Base-by-base conservation (phyloP, 805 yeast species). In the Kockiozyma suomiensis region DNA sequence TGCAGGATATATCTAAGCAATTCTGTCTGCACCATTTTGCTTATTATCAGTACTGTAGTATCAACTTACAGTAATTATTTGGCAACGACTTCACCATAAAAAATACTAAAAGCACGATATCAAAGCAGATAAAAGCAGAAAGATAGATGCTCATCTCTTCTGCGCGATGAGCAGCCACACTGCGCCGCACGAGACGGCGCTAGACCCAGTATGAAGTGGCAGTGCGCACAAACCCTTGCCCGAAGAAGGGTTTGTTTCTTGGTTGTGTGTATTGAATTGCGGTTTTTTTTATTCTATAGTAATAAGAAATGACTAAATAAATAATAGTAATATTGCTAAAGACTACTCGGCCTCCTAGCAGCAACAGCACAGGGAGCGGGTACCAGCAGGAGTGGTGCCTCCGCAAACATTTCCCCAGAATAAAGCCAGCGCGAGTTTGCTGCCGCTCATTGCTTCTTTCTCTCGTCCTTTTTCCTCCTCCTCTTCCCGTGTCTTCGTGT, bases 121-220 rank as follows among this genome's bases (percentile, higher is more conserved):
- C n/a, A n/a, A n/a, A n/a, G n/a, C n/a, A n/a, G n/a, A n/a, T n/a
- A n/a, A n/a, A n/a, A n/a, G n/a, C n/a, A n/a, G n/a, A n/a, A n/a
- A n/a, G n/a, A n/a, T n/a, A n/a, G 23, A 28, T 38, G 41, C 47
- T 40, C 52, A 54, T 46, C 58, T 35, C 51, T 26, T 26, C n/a
- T 35, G 47, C n/a, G 46, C 43, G 53, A 47, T 47, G 50, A 26
- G 50, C 53, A 26, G 53, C 53, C 53, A 49, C 53, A 10, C 53
- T 25, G 45, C 53, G 53, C 53, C 53, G 53, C 53, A 49, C 49
- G 49, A 21, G 13, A 17, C 35, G 25, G 35, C 37, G 13, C 37
- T 26, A 35, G 41, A 15, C 40, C 50, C 19, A 26, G 41, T 5
- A 30, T 35, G 51, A 41, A 25, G 42, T 32, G 30, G 50, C 50